Evolutionary conservation across 1,284 basidiomycete species (phyloP).

Genomic region (Rhodotorula mucilaginosa): DNA sequence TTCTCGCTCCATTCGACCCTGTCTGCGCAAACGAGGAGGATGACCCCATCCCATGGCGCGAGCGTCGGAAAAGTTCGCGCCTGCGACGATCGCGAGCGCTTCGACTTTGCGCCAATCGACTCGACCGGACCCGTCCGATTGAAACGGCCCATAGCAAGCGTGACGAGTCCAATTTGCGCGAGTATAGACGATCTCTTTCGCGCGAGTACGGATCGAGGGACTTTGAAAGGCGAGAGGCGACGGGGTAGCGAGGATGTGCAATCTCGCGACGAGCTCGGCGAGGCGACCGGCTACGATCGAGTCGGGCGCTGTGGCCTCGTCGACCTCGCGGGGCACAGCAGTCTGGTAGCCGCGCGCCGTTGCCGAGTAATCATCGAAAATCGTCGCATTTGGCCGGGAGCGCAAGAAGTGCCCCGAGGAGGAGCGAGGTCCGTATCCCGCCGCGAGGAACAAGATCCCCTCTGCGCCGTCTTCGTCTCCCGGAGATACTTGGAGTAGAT

Average conservation of each 20-base stretch:
- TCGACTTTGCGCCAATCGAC: constrained; percentile 32
- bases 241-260: constrained; percentile 29
- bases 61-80: constrained; percentile 24
- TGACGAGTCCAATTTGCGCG: background rate
- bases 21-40: background rate
- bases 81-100: constrained; percentile 19
- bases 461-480: background rate
- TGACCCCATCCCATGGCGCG: constrained; percentile 11
- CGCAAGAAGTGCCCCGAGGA: background rate
- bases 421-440: background rate
- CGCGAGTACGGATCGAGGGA: constrained; percentile 10
- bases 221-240: background rate
- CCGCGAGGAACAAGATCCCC: background rate
- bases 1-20: background rate
- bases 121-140: constrained; percentile 11
- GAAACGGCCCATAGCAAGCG: constrained; percentile 21
- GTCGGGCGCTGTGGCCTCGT: background rate
- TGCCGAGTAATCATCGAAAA: background rate
- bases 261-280: constrained; percentile 16
- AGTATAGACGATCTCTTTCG: constrained; percentile 32
- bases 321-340: background rate
- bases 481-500: background rate
- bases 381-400: background rate
- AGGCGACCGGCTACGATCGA: background rate
- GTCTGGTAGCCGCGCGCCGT: background rate